Base-by-base conservation (phyloP, 2,329 filamentous ascomycete species). In the Endothia cerciana region DNA sequence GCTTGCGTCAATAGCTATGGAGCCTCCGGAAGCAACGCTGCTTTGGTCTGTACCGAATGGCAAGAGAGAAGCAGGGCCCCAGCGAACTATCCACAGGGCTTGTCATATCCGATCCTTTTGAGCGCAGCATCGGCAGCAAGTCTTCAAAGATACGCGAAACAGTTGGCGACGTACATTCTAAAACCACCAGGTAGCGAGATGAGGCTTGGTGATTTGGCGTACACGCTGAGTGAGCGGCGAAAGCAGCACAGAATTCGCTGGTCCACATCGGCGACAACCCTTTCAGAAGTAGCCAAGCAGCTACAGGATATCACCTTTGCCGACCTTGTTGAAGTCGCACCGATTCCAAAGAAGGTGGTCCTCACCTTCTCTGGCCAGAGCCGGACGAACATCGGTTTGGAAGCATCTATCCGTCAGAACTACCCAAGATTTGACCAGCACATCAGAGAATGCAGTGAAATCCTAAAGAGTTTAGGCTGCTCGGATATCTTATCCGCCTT, bases 1-100 rank as follows among this genome's bases (percentile, higher is more conserved):
- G 71, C 73, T 0, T 64, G 73, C 5, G 70, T 78, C 64, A 79
- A 78, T 66, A 79, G 74, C 66, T 79, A 79, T 63, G 77, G 77
- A 1, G 77, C 77, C 0, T 71, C 69, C 5, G 77, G 74, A 0
- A 73, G 68, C 38, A 77, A 76, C 40, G 68, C 72, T 0, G 66
- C 70, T 36, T 36, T 36, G 33, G 33, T 36, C 33, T 36, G 33
- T 36, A 36, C 33, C 33, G 33, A 36, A 10, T 36, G 33, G 33
- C 33, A 36, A 36, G 33, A 36, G 10, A 10, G 10, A 36, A 36
- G 33, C 33, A 36, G 33, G 33, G 33, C 33, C 33, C 33, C 10
- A 10, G 33, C 33, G 6, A 36, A 6, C 6, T 5, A 10, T 36
- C 33, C 6, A 36, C 33, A 5, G 33, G 33, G 33, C 33, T 36